Evolutionary conservation across 164 flowering plant species (phyloP).

Genomic region (Protea cynaroides): DNA sequence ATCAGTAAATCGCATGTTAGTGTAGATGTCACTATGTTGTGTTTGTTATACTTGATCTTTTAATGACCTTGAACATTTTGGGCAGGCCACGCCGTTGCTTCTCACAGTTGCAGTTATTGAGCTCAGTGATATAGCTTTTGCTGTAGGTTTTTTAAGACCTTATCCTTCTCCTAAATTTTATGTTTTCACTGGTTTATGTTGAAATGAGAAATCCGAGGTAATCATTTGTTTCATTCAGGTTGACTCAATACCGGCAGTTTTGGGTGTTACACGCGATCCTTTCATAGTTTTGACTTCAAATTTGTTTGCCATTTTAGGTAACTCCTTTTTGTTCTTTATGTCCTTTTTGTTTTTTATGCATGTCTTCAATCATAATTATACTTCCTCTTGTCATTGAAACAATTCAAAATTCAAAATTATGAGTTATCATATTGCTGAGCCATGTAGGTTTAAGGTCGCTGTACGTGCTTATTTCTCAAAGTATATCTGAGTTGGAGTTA

Average conservation of each 20-base stretch:
- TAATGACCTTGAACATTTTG: slow-evolving; percentile 58
- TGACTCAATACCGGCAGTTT: slow-evolving; percentile 97
- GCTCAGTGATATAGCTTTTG: slow-evolving; percentile 96
- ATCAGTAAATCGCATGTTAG: background rate
- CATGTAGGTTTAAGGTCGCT: slow-evolving; percentile 84
- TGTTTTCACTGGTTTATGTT: background rate
- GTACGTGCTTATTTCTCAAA: slow-evolving; percentile 75
- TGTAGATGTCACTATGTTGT: slow-evolving; percentile 4
- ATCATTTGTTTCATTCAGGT: slow-evolving; percentile 40
- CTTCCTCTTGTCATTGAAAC: slow-evolving; percentile 1
- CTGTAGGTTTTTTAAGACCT: slow-evolving; percentile 47
- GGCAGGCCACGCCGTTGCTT: slow-evolving; percentile 97
- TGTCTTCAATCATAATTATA: background rate
- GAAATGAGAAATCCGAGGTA: background rate
- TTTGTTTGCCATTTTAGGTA: slow-evolving; percentile 93
- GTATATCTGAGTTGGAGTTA: slow-evolving; percentile 89
- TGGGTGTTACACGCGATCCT: slow-evolving; percentile 95
- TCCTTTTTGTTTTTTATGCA: no score
- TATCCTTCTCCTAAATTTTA: background rate
- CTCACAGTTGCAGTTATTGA: slow-evolving; percentile 90
- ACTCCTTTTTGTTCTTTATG: no score
- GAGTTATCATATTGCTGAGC: slow-evolving; percentile 4
- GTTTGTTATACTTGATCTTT: slow-evolving; percentile 30
- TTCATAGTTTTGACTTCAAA: slow-evolving; percentile 83
- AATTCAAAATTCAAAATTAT: background rate